Evolutionary conservation across 1,284 basidiomycete species (phyloP), one percentile per base, ranked within the genome.

Genomic region (Naganishia albida): DNA sequence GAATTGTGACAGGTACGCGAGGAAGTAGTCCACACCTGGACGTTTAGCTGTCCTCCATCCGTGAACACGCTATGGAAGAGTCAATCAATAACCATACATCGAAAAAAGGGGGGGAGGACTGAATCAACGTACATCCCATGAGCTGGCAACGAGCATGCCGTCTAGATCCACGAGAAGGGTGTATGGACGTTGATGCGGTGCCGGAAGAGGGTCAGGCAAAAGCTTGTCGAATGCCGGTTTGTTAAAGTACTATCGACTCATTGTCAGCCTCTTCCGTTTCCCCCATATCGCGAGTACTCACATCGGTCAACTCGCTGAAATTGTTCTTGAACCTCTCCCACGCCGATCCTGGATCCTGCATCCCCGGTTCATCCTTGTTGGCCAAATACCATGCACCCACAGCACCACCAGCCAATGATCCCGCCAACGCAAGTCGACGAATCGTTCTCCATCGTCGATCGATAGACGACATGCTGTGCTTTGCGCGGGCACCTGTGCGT

Each of bases 21-120:
- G 83, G 85, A 98, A 99, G 80, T 98, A 97, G 77, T 99, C 96
- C 10, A 95, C 89, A 2, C 96, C 96, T 1, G 95, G 95, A 59
- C 96, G 87, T 79, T 94, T 94, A 42, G 91, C 91, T 2, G 91
- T 93, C 70, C 90, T 83, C 91, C 91, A 94, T 39, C 91, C 91
- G 72, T 89, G 82, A 81, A 88, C 83, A 62, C 91, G 87, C 90
- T 92, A 66, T 26, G 16, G 38, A 44, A 26, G 26, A 44, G 64
- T 23, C 67, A 44, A 25, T 63, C 28, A 67, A 52, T 23, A 51
- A 40, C 53, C n/a, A n/a, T n/a, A n/a, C n/a, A n/a, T n/a, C 23
- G 16, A 38, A 65, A 25, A 18, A n/a, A 23, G 46, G 12, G 3
- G 28, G 10, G 25, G 6, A 54, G 50, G 16, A 54, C 28, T 59